Evolutionary conservation across 495 filamentous ascomycete species (phyloP).

Genomic region (Neurospora intermedia): DNA sequence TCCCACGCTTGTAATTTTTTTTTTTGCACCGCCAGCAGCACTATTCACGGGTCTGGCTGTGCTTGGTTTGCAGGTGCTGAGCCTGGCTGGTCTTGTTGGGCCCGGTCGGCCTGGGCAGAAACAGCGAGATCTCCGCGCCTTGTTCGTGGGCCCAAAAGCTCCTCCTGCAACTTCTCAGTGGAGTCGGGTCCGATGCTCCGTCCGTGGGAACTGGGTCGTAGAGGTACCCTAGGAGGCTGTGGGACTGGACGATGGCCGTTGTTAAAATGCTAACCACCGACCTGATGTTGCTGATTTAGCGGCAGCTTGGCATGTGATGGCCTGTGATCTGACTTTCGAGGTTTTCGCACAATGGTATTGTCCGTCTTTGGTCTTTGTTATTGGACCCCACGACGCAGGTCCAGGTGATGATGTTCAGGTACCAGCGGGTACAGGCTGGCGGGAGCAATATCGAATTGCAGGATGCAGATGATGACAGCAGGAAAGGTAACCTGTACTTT

Average conservation of each 20-base stretch:
- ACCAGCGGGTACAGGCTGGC: slow-evolving; percentile 6
- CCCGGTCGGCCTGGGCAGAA: neutral
- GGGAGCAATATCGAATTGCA: neutral
- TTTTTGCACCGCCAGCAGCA: neutral
- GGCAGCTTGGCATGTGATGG: slow-evolving; percentile 21
- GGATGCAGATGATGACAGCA: neutral
- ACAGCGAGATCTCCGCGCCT: neutral
- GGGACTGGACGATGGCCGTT: neutral
- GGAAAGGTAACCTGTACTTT: neutral
- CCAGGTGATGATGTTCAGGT: neutral
- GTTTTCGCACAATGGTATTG: neutral
- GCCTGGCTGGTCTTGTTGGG: neutral
- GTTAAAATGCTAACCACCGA: neutral
- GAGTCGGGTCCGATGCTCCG: neutral
- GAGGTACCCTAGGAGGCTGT: neutral
- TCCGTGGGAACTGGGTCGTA: neutral
- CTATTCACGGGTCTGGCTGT: neutral
- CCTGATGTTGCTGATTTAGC: slow-evolving; percentile 8
- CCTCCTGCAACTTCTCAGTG: neutral
- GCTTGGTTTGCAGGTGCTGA: neutral
- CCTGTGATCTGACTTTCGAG: neutral
- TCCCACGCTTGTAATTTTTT: neutral
- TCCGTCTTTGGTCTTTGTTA: neutral
- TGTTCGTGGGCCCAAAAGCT: neutral
- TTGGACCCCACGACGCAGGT: neutral